Evolutionary conservation across 2,329 filamentous ascomycete species (phyloP), one percentile per base, ranked within the genome.

Genomic region (Trichophyton schoenleinii): DNA sequence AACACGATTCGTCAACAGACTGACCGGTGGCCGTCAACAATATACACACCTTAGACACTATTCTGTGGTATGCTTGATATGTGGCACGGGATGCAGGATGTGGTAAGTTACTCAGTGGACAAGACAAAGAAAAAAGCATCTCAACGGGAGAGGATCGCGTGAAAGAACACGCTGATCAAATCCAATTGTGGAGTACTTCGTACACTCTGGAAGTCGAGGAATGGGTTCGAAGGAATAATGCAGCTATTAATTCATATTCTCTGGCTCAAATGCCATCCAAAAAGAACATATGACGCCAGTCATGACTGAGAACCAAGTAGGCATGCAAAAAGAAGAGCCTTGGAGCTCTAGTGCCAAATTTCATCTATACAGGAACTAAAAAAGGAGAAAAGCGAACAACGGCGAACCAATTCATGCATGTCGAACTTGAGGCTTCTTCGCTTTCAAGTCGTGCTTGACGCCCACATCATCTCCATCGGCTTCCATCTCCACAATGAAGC

Each of bases 401-500:
- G 11, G 7, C 3, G 25, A 55, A 36, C 4, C 28, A 28, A 4
- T 20, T 55, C 28, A 55, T 18, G 52, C 28, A 36, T 15, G 13
- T 55, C 31, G 3, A 36, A 36, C 28, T 28, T 34, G 25, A 36
- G 52, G 52, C 20, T 55, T 36, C 28, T 55, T 55, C n/a, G 52
- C 52, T 36, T 55, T 55, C 52, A 36, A 5, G 8, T 55, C 52
- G 20, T 28, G 52, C 22, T 25, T 58, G 2, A 5, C 36, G 28
- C 34, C 49, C 48, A 57, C 46, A 49, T 58, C 63, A 67, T 59
- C 62, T 57, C 36, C 64, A 63, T 61, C 66, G 66, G 80, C 83
- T 70, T 95, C 88, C 86, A 95, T 92, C 69, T 95, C 89, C 67
- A 82, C 80, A n/a, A 97, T 79, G 70, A 96, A 97, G 64, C 80